These are phyloP conservation scores for Lactuca saligna DNA, from an alignment of 129 eudicot genomes.

Conservation along the genomic window DNA sequence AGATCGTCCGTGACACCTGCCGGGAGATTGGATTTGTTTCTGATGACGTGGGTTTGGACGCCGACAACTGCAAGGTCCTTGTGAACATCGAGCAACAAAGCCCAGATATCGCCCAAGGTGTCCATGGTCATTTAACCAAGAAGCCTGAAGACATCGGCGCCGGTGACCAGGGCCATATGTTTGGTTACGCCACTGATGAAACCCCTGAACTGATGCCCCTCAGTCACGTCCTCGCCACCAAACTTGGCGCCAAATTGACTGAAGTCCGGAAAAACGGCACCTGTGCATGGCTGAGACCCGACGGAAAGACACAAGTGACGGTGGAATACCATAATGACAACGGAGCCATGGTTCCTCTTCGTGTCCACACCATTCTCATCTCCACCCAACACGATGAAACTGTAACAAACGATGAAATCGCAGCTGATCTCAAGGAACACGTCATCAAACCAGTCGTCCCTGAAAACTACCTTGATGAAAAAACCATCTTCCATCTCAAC, in stretches of 20 bases:
- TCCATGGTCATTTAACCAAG: conserved; percentile 68
- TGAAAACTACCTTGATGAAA: conserved; percentile 57
- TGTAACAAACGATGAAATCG: conserved; percentile 61
- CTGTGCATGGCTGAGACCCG: conserved; percentile 67
- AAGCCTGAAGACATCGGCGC: conserved; percentile 71
- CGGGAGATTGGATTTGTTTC: conserved; percentile 55
- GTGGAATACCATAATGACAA: conserved; percentile 59
- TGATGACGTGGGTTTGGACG: conserved; percentile 67
- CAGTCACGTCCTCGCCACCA: conserved; percentile 68
- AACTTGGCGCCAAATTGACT: conserved; percentile 61
- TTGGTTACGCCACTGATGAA: conserved; percentile 74
- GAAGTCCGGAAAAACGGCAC: conserved; percentile 66
- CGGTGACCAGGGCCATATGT: conserved; percentile 67
- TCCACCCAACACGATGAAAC: conserved; percentile 69
- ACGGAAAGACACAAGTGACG: conserved; percentile 65
- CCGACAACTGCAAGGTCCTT: conserved; percentile 61
- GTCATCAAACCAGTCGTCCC: conserved; percentile 66
- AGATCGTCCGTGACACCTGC: conserved; percentile 62
- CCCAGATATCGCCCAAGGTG: conserved; percentile 70
- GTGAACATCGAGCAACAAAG: conserved; percentile 71
- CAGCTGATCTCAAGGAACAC: conserved; percentile 60
- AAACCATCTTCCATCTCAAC: conserved; percentile 63
- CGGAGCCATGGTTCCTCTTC: conserved; percentile 61
- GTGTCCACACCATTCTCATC: conserved; percentile 61
- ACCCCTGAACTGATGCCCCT: conserved; percentile 74